These are phyloP conservation scores for Chalciporus piperatus DNA, from an alignment of 768 basidiomycete genomes.

Conservation along the genomic window DNA sequence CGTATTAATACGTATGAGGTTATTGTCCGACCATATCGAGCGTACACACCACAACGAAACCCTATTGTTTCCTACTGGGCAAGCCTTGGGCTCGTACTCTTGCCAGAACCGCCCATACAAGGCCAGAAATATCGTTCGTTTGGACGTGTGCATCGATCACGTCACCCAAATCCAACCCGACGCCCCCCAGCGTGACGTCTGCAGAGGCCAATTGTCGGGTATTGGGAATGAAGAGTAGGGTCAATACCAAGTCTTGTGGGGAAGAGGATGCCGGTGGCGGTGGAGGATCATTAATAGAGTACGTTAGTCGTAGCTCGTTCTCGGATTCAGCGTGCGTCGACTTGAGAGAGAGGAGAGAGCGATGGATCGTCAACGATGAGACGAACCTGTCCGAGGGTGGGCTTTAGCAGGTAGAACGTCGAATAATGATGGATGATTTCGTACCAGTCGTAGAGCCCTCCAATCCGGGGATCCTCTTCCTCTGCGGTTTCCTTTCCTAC, in stretches of 20 bases:
- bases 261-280: conserved; percentile 19
- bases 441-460: conserved; percentile 70
- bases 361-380: conserved; percentile 63
- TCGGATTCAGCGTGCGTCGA: conserved; percentile 62
- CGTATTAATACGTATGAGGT: background rate
- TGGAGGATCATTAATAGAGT: conserved; percentile 41
- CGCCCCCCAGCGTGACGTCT: conserved; percentile 49
- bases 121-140: conserved; percentile 61
- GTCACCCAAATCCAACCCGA: conserved; percentile 56
- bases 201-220: conserved; percentile 64
- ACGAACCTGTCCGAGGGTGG: conserved; percentile 54
- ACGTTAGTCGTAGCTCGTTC: conserved; percentile 74
- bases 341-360: conserved; percentile 56
- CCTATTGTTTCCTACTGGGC: background rate
- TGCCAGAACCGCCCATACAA: conserved; percentile 59
- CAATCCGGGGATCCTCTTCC: conserved; percentile 61
- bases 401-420: conserved; percentile 1
- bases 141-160: conserved; percentile 60
- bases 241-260: conserved; percentile 45
- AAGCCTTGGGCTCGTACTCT: conserved; percentile 31
- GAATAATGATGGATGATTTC: conserved; percentile 16
- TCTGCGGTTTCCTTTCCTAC: conserved; percentile 49
- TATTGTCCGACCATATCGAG: background rate
- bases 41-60: background rate
- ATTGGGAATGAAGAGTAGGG: conserved; percentile 67